Conservation (phyloP, 179 eudicot genomes). For the Actinidia polygama region DNA sequence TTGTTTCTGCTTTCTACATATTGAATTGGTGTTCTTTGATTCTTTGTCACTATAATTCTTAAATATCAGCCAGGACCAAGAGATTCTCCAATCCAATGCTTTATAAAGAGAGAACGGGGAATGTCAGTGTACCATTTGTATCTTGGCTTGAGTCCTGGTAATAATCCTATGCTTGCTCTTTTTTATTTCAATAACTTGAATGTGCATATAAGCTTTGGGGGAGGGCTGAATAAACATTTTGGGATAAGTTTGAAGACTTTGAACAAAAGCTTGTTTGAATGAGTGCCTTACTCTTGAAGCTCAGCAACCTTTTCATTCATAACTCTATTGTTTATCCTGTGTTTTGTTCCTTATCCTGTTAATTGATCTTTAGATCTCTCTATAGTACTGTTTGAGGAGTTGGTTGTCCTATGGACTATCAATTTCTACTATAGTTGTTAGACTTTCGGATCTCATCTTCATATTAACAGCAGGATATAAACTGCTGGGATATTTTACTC, state of each 20-base stretch:
- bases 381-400: not conserved
- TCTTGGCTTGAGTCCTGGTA: conserved; percentile 65
- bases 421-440: not conserved
- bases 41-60: not conserved
- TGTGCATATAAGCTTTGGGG: not conserved
- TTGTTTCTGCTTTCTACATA: not conserved
- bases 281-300: not conserved
- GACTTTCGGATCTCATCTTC: conserved; percentile 12
- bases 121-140: conserved; percentile 47
- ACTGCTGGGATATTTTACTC: not conserved
- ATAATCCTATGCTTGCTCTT: conserved; percentile 20
- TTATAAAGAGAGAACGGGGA: conserved; percentile 52
- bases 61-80: conserved; percentile 59
- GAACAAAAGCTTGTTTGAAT: not conserved
- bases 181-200: not conserved
- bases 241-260: not conserved
- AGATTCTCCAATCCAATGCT: conserved; percentile 61
- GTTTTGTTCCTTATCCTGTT: not conserved
- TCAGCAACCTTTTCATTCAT: not conserved
- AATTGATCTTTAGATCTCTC: not conserved
- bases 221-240: not conserved
- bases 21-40: not conserved
- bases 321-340: not conserved
- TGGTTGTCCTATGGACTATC: not conserved
- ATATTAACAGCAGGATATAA: conserved; percentile 2